Evolutionary conservation across 495 filamentous ascomycete species (phyloP), one percentile per base, ranked within the genome.

Genomic region (Poronia punctata): DNA sequence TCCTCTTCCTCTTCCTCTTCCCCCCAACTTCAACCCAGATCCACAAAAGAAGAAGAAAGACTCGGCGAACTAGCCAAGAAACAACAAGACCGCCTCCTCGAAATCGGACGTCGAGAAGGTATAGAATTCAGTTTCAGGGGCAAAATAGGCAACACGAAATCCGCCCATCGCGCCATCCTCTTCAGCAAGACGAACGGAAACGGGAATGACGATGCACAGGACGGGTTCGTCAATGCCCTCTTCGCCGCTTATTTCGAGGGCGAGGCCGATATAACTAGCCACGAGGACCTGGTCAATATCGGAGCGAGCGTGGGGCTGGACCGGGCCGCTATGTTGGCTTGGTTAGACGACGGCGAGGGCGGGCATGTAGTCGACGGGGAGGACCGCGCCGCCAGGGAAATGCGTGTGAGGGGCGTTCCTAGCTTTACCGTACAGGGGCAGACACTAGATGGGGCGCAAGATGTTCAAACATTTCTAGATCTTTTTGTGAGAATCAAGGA

Each of bases 201-300:
- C 16, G 1, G 19, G 20, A 12, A 5, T 4, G 18, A 19, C 4
- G 30, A 5, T 4, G 34, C 76, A 14, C 78, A 88, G 57, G 80
- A 75, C 5, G 66, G 69, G 14, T 72, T 88, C 16, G 73, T 86
- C 1, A 74, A 81, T 48, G 68, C 78, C 38, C 57, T 94, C 5
- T 88, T 93, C 61, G 66, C 62, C 15, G 69, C 72, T 5, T 87
- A 90, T 49, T 88, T 89, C 39, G 84, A 93, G 59, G 72, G 83
- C 10, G 80, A 83, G 52, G 70, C 75, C 52, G 86, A 93, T 49
- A 83, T 92, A 43, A 90, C 84, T 0, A 74, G 74, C 42, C 64
- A 65, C 21, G 72, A 66, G 4, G 69, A 79, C 11, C 59, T 92
- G 49, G 39, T 70, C 5, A 66, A 70, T n/a, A 76, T 80, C 2